Base-by-base conservation (phyloP, 495 filamentous ascomycete species). In the Penicillium pancosmium region DNA sequence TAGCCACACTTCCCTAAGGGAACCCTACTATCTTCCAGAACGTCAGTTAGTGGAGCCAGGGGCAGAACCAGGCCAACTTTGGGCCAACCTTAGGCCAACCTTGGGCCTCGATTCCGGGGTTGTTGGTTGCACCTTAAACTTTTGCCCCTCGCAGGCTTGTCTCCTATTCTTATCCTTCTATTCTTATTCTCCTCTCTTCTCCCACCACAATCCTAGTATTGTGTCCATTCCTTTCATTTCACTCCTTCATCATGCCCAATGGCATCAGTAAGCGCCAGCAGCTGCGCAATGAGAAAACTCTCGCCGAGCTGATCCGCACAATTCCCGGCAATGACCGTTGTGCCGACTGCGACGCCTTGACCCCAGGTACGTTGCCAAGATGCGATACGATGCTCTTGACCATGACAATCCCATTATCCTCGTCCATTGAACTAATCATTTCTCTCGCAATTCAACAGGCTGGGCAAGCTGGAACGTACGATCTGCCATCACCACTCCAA, bases 391-490 rank as follows among this genome's bases (percentile, higher is more conserved):
- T 38, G 36, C 4, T 19, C 36, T 13, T 40, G 36, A 38, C 12
- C 52, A n/a, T 25, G 16, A 46, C 36, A 40, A 13, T 4, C 36
- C 36, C 15, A 40, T 40, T 40, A 12, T 40, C 36, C 36, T 31
- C 43, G 43, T 25, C 15, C 10, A 13, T 53, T 55, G 36, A 52
- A 31, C 50, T 21, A 25, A 52, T 38, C 4, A 19, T 23, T 31
- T 35, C 18, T 46, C 21, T 21, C 36, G 5, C 27, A 10, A 41
- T 48, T 48, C 54, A 41, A 62, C 66, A 97, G 93, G 86, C 81
- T 98, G 95, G 95, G 92, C 94, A 74, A 97, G 92, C 81, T 98
- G 94, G 93, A 98, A 89, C 73, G 92, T 97, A 87, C 73, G 91
- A 16, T 10, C 25, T 27, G 33, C 46, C 36, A 15, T n/a, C 36